phyloP scores from a whole-genome alignment of 495 filamentous ascomycete genomes.

The Aspergillus haitiensis region DNA sequence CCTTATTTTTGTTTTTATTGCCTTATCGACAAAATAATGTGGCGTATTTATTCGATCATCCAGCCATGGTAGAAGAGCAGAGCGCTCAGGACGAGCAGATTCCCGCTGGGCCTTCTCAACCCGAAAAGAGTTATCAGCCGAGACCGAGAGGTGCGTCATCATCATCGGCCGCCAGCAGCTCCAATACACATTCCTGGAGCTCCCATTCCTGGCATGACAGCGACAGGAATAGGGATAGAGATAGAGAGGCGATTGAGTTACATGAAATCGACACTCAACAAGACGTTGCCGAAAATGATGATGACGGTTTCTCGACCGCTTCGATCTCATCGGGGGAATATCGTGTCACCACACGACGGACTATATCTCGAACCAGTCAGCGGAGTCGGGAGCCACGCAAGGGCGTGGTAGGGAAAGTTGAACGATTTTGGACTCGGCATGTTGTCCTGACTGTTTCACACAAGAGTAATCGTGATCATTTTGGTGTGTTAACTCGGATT shows the following conservation, averaged over 20 bases:
- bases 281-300: constrained; percentile 27
- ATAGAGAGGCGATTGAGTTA: constrained; percentile 38
- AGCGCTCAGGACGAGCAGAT: not conserved
- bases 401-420: constrained; percentile 27
- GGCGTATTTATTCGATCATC: not conserved
- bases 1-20: too few species aligned
- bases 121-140: not conserved
- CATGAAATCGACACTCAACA: constrained; percentile 36
- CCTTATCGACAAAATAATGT: not conserved
- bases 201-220: constrained; percentile 16
- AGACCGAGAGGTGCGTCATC: not conserved
- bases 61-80: not conserved
- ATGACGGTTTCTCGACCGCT: constrained; percentile 23
- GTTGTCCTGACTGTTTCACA: constrained; percentile 44
- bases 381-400: constrained; percentile 24
- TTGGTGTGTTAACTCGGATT: constrained; percentile 31
- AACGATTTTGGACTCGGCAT: constrained; percentile 43
- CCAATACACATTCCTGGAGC: not conserved
- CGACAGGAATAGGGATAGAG: constrained; percentile 16
- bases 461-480: constrained; percentile 49
- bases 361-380: constrained; percentile 26
- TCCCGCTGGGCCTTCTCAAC: not conserved
- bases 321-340: constrained; percentile 44
- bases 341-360: constrained; percentile 31
- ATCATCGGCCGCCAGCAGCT: not conserved